Evolutionary conservation across 306 rosid species (phyloP), one percentile per base, ranked within the genome.

Genomic region (Lathyrus tuberosus): DNA sequence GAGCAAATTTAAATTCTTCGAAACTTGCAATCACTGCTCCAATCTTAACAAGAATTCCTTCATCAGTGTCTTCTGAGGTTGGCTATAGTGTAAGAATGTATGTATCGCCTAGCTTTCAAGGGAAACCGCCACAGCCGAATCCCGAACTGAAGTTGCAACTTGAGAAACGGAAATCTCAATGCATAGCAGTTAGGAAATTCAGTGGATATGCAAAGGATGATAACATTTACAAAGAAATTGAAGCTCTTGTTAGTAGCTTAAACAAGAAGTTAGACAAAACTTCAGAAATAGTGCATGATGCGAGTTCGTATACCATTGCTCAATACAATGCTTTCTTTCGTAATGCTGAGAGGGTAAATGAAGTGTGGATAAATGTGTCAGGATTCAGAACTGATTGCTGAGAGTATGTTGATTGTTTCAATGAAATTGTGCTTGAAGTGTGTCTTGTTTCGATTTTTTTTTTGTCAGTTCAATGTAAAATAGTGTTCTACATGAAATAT

Each of bases 121-220:
- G 74, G 64, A 78, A 76, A 9, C 82, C 86, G 31, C 97, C 90
- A 6, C 71, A 38, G 62, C 86, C 98, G 1, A 80, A 78, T 56
- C 66, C 82, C 15, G 91, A 80, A n/a, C 77, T 89, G 73, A 84
- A 78, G 15, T 46, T 89, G 59, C 80, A 73, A 35, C 49, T 84
- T 30, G 86, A 81, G 30, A 81, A 89, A 79, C 78, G 87, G 95
- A 73, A 52, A 64, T 60, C 77, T 47, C 82, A 67, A 62, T 87
- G 96, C 81, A 51, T 86, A 44, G 98, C 92, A 38, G 89, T 83
- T 1, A 70, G 89, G 59, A 77, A 79, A 65, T 92, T 92, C 60
- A 10, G 82, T 57, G 95, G 95, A 37, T 89, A 86, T 86, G 96
- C 89, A 1, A 54, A 62, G 28, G 92, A 92, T 74, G 91, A 79